phyloP scores from a whole-genome alignment of 306 rosid species.

The Carpinus fangiana region DNA sequence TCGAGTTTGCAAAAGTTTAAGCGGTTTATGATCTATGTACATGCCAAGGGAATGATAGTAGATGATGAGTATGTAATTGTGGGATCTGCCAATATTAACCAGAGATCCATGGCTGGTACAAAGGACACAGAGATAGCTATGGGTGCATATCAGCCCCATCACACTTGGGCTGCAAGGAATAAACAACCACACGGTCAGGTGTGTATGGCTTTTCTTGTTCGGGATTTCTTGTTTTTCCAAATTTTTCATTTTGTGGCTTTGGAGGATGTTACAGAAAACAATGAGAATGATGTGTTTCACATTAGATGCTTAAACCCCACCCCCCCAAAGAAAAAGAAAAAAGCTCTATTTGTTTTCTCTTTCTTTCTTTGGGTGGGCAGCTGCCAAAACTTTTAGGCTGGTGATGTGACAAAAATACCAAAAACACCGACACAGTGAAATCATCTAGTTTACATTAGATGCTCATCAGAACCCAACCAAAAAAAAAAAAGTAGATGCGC shows the following conservation, averaged over 20 bases:
- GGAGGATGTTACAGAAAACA: background rate
- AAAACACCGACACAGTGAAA: background rate
- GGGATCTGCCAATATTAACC: slow-evolving; percentile 98
- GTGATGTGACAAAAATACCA: background rate
- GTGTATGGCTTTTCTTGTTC: slow-evolving; percentile 21
- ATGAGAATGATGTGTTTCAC: background rate
- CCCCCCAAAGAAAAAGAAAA: background rate
- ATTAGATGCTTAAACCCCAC: background rate
- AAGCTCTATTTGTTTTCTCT: background rate
- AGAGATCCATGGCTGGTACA: slow-evolving; percentile 95
- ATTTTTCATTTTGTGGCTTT: slow-evolving; percentile 6
- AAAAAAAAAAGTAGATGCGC: background rate
- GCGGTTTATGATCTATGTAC: slow-evolving; percentile 92
- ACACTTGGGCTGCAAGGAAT: slow-evolving; percentile 62
- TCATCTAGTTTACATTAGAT: background rate
- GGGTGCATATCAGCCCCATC: slow-evolving; percentile 94
- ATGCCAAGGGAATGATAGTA: slow-evolving; percentile 90
- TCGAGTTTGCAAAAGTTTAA: slow-evolving; percentile 41
- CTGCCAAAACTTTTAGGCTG: background rate
- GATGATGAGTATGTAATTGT: slow-evolving; percentile 87
- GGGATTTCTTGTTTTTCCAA: slow-evolving; percentile 14
- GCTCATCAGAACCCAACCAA: background rate
- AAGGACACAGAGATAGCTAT: slow-evolving; percentile 97
- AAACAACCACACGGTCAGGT: slow-evolving; percentile 88
- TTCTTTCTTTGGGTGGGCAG: background rate